Percentiles rank a stretch among this genome's conserved stretches.
Evolutionary conservation across 148 eudicot species (phyloP).

Genomic region (Rhododendron griersonianum): DNA sequence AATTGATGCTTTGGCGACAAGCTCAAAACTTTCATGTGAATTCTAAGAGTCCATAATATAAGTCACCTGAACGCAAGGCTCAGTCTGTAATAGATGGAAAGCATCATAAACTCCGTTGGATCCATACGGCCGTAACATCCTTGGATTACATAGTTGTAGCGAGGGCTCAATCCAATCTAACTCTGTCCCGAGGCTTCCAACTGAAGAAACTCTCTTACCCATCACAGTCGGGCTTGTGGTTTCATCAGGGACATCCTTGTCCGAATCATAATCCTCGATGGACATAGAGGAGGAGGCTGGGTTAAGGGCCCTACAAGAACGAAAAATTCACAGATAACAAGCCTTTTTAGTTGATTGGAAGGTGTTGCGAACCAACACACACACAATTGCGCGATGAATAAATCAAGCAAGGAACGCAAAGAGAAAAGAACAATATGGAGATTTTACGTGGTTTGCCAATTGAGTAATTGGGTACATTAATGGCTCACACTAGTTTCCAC

Average conservation of each 20-base stretch:
- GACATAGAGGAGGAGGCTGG: conserved; percentile 20
- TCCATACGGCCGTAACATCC: conserved; percentile 26
- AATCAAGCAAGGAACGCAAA: not conserved
- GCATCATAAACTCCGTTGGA: conserved; percentile 60
- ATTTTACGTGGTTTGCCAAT: not conserved
- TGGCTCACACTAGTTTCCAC: not conserved
- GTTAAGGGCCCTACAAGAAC: conserved; percentile 40
- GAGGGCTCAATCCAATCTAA: conserved; percentile 78
- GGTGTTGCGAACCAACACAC: not conserved
- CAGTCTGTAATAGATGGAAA: conserved; percentile 56
- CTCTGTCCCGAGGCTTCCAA: conserved; percentile 23
- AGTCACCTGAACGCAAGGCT: conserved; percentile 65
- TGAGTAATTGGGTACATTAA: not conserved
- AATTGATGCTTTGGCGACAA: not conserved
- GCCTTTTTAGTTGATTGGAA: not conserved
- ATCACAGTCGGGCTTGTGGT: conserved; percentile 5
- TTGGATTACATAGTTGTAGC: conserved; percentile 33
- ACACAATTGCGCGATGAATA: not conserved
- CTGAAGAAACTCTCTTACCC: conserved; percentile 29
- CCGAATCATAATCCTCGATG: conserved; percentile 18
- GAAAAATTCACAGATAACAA: not conserved
- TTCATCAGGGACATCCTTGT: conserved; percentile 20
- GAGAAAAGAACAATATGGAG: not conserved
- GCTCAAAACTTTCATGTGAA: not conserved
- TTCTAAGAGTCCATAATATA: not conserved